Conservation (phyloP, 768 basidiomycete genomes). For the Plicaturopsis crispa region DNA sequence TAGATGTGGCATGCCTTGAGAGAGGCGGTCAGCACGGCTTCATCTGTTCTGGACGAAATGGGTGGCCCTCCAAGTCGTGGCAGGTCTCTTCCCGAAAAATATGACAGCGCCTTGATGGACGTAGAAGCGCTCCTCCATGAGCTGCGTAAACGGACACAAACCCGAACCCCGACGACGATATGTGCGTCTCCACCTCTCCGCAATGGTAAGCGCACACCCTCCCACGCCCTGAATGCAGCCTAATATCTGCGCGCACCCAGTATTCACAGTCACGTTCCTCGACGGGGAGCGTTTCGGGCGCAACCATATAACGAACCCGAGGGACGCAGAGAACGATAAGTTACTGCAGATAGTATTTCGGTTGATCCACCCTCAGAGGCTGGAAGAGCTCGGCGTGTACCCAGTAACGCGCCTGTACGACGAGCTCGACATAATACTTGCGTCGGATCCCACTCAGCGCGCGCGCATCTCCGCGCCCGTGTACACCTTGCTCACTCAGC, state of each 20-base stretch:
- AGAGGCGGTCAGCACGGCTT: not conserved
- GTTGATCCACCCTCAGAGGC: too few species aligned
- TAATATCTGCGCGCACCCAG: too few species aligned
- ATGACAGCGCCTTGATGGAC: not conserved
- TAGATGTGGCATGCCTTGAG: not conserved
- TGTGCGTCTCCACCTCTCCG: not conserved
- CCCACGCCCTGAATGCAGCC: too few species aligned
- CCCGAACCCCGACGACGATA: not conserved
- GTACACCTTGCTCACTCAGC: not conserved
- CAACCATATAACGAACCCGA: not conserved
- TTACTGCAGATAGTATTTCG: too few species aligned
- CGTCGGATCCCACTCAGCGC: not conserved
- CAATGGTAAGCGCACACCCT: not conserved
- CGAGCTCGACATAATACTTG: not conserved
- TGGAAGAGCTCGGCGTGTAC: too few species aligned
- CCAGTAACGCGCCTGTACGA: slow-evolving; percentile 1
- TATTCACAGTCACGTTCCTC: not conserved
- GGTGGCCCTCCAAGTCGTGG: not conserved
- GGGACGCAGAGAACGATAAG: too few species aligned
- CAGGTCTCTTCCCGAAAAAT: not conserved
- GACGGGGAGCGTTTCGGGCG: not conserved
- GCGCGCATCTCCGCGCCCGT: not conserved
- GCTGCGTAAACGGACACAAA: not conserved
- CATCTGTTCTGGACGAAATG: not conserved
- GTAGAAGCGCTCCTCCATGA: not conserved